Conservation (phyloP, 2,329 filamentous ascomycete genomes). For the Venturia nashicola region DNA sequence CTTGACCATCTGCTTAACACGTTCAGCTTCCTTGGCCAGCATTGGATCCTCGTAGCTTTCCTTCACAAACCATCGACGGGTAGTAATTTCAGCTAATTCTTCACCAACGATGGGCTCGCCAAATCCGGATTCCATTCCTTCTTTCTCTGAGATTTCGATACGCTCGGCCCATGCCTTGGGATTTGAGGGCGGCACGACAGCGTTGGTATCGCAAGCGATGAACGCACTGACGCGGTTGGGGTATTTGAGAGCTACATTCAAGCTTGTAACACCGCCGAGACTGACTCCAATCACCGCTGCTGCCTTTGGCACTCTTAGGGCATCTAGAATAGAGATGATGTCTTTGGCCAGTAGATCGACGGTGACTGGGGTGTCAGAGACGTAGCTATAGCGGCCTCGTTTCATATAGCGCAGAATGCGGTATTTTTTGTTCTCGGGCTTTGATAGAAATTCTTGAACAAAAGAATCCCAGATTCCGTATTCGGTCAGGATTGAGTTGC, state of each 20-base stretch:
- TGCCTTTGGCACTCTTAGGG: slow-evolving; percentile 55
- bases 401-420: slow-evolving; percentile 67
- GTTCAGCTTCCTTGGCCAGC: slow-evolving; percentile 37
- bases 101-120: slow-evolving; percentile 45
- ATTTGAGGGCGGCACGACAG: slow-evolving; percentile 58
- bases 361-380: slow-evolving; percentile 32
- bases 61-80: slow-evolving; percentile 61
- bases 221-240: slow-evolving; percentile 48
- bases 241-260: slow-evolving; percentile 59
- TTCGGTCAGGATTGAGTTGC: slow-evolving; percentile 70
- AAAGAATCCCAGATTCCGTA: slow-evolving; percentile 73
- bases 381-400: slow-evolving; percentile 51
- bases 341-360: slow-evolving; percentile 58
- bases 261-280: slow-evolving; percentile 66
- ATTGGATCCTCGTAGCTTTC: slow-evolving; percentile 43
- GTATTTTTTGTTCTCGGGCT: slow-evolving; percentile 47
- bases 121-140: slow-evolving; percentile 23
- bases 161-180: slow-evolving; percentile 70
- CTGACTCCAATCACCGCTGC: slow-evolving; percentile 63
- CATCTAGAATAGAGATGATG: slow-evolving; percentile 51
- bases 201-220: slow-evolving; percentile 70
- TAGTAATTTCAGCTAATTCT: slow-evolving; percentile 57
- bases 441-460: slow-evolving; percentile 44
- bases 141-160: slow-evolving; percentile 52
- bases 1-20: slow-evolving; percentile 57